Percentiles rank a stretch among this genome's conserved stretches.
Evolutionary conservation across 2,329 filamentous ascomycete genomes (phyloP).

Genomic region (Aspergillus clavatus): DNA sequence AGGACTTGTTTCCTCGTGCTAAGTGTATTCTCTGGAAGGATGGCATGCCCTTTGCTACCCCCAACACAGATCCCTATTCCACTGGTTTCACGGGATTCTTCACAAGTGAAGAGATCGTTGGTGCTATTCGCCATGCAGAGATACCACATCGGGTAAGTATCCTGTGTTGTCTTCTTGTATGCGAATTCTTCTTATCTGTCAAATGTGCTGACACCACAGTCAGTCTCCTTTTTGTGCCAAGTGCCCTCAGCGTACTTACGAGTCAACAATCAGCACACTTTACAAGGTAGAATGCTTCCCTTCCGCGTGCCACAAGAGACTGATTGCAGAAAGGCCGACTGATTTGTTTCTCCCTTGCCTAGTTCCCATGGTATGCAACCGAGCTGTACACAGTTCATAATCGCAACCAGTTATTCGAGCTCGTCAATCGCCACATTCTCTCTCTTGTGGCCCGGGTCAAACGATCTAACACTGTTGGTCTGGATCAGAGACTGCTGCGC

Average conservation of each 20-base stretch:
- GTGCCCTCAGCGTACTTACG: constrained; percentile 50
- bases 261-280: constrained; percentile 48
- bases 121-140: constrained; percentile 45
- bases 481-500: constrained; percentile 35
- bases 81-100: constrained; percentile 50
- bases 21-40: constrained; percentile 46
- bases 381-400: constrained; percentile 44
- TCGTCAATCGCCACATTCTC: constrained; percentile 54
- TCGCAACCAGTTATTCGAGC: constrained; percentile 43
- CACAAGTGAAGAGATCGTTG: constrained; percentile 47
- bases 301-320: neutral
- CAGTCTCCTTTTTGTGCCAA: constrained; percentile 45
- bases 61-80: constrained; percentile 41
- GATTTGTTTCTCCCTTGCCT: constrained; percentile 8
- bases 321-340: neutral
- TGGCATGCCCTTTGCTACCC: constrained; percentile 30
- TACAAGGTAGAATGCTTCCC: constrained; percentile 40
- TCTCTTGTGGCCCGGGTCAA: constrained; percentile 64
- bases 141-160: constrained; percentile 46
- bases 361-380: constrained; percentile 49
- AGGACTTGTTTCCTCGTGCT: constrained; percentile 48
- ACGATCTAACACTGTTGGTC: constrained; percentile 33
- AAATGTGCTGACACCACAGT: neutral
- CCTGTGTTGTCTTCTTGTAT: neutral
- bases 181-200: neutral